These are phyloP conservation scores for Aristolochia contorta DNA, from an alignment of 164 flowering plant genomes.

Conservation along the genomic window DNA sequence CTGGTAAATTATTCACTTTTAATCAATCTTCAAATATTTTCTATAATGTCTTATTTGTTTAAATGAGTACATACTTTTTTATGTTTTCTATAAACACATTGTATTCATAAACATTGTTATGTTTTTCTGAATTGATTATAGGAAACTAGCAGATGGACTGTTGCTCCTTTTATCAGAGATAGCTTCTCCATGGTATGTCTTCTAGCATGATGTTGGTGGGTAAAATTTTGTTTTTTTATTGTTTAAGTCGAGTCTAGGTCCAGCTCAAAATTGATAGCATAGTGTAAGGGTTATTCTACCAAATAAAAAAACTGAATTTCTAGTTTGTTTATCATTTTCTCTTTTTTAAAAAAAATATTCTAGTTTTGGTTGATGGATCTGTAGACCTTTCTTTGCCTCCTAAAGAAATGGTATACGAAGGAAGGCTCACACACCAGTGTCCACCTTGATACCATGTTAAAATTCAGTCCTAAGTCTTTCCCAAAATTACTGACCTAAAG, in stretches of 20 bases:
- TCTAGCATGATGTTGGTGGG: not conserved
- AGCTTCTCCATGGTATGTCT: conserved; percentile 73
- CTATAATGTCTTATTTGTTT: not conserved
- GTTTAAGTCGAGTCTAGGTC: too few species aligned
- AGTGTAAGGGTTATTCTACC: too few species aligned
- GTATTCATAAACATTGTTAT: not conserved
- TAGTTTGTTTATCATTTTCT: too few species aligned
- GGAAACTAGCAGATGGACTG: conserved; percentile 80
- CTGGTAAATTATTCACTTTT: conserved; percentile 24
- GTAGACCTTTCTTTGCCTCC: not conserved
- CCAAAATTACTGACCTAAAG: too few species aligned
- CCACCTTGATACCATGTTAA: too few species aligned
- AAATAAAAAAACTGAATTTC: too few species aligned
- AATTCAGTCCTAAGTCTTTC: too few species aligned
- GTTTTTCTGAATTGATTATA: conserved; percentile 17
- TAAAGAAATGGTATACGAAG: not conserved
- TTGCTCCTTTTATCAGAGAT: conserved; percentile 63
- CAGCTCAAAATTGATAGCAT: too few species aligned
- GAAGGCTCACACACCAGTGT: too few species aligned
- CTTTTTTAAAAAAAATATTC: not conserved
- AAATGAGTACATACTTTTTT: not conserved
- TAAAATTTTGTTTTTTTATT: too few species aligned
- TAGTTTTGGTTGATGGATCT: not conserved
- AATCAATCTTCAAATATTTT: not conserved
- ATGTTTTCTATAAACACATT: not conserved